Percentiles rank a stretch among this genome's conserved stretches.
Conservation (phyloP, 1,139 yeast species). For the Debaryomyces singareniensis region DNA sequence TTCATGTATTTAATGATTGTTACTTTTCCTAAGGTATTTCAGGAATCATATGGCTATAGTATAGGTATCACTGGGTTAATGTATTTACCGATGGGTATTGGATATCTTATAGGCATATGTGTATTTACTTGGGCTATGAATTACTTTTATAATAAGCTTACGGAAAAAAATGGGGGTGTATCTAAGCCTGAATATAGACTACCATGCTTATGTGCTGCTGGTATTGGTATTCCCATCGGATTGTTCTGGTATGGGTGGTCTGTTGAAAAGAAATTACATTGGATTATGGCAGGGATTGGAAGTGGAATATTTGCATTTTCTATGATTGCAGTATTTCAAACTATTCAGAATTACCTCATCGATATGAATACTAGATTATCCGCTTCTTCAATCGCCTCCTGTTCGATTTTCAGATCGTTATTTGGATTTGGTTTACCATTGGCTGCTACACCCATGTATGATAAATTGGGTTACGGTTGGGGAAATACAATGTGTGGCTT, state of each 20-base stretch:
- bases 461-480: constrained; percentile 53
- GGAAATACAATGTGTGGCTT: constrained; percentile 58
- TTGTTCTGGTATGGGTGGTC: constrained; percentile 63
- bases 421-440: constrained; percentile 54
- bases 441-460: constrained; percentile 41
- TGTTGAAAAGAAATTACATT: constrained; percentile 40
- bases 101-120: constrained; percentile 39
- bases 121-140: constrained; percentile 42
- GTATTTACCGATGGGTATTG: constrained; percentile 51
- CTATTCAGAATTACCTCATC: constrained; percentile 54
- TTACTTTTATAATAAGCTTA: constrained; percentile 25
- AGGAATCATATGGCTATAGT: constrained; percentile 37
- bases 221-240: constrained; percentile 45
- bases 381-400: constrained; percentile 56
- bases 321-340: constrained; percentile 51
- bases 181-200: constrained; percentile 52
- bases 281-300: constrained; percentile 58
- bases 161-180: constrained; percentile 41
- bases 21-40: constrained; percentile 51
- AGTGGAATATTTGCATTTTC: constrained; percentile 51
- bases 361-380: constrained; percentile 63
- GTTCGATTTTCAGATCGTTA: constrained; percentile 53
- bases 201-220: constrained; percentile 38
- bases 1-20: constrained; percentile 57
- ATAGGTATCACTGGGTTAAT: constrained; percentile 50